These are phyloP conservation scores for Acanthochlamys bracteata DNA, from an alignment of 106 monocot genomes.

Conservation along the genomic window DNA sequence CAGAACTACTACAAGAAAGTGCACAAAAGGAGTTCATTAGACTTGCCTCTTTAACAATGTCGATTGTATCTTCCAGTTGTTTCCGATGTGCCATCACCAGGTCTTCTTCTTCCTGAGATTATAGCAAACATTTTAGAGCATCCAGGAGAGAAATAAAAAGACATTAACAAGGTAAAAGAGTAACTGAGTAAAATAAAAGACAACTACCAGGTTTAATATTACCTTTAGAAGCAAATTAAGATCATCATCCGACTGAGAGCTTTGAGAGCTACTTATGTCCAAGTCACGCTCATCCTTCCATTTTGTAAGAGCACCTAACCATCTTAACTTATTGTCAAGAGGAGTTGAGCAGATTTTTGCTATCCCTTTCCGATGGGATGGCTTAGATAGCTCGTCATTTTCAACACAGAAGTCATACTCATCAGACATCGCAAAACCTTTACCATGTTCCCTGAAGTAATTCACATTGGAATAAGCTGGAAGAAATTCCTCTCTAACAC, in stretches of 20 bases:
- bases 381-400: constrained; percentile 33
- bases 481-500: constrained; percentile 25
- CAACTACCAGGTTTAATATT: neutral
- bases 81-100: constrained; percentile 77
- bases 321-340: constrained; percentile 26
- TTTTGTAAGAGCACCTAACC: constrained; percentile 17
- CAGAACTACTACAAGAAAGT: neutral
- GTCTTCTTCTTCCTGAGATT: constrained; percentile 82
- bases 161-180: neutral
- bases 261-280: constrained; percentile 22
- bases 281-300: constrained; percentile 28
- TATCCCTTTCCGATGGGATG: constrained; percentile 26
- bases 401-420: constrained; percentile 34
- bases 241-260: constrained; percentile 42
- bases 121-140: neutral
- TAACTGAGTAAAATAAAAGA: too few relatives aligned
- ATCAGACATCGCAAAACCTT: constrained; percentile 19
- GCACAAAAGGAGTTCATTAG: neutral
- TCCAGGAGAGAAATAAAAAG: neutral
- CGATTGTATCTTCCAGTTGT: constrained; percentile 82
- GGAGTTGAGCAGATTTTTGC: constrained; percentile 18
- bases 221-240: constrained; percentile 76
- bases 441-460: constrained; percentile 36
- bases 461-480: constrained; percentile 17
- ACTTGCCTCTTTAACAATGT: constrained; percentile 74